Base-by-base conservation (phyloP, 2,329 filamentous ascomycete genomes). In the Didymosphaeria variabile region DNA sequence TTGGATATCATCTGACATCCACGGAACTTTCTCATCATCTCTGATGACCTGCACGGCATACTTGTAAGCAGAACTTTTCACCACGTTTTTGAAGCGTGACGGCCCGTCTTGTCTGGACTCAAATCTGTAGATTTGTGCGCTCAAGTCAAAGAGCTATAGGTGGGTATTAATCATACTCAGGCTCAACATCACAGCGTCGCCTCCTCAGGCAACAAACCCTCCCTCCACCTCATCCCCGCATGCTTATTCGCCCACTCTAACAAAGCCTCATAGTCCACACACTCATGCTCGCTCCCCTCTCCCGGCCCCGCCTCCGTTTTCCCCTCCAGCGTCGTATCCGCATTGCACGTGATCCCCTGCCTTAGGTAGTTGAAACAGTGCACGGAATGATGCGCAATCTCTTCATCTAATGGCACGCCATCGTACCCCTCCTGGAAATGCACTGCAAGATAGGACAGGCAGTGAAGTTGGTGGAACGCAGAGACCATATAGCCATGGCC, bases 351-450 rank as follows among this genome's bases (percentile, higher is more conserved):
- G 32, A 74, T 66, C 0, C 66, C 67, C 29, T 74, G 69, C 3
- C 71, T 46, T 4, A 74, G 45, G 51, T 72, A 74, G 21, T 72
- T 67, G 54, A 74, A 72, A 51, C 71, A 74, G 42, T 74, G 70
- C 29, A 64, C 67, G 2, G 63, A 62, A 52, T 72, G 68, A 52
- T 72, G 66, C 13, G 65, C 65, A 2, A 72, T 60, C 49, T 72
- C 62, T n/a, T 68, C 57, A 1, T 55, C 51, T 19, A 70, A 42
- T 21, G 61, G 40, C 2, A 66, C 40, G 5, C 65, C 65, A 29
- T 63, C 67, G 38, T 68, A 71, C n/a, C 67, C 67, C 32, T 63
- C 62, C 51, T 70, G 66, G 58, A 67, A 71, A 45, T 68, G 66
- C 38, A 63, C 61, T 2, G 61, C 66, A 15, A 70, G 64, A 40